A percentile compares a stretch with the other conserved stretches of the same genome.
phyloP scores from a whole-genome alignment of 2,329 filamentous ascomycete species.

The Orbilia ellipsospora region DNA sequence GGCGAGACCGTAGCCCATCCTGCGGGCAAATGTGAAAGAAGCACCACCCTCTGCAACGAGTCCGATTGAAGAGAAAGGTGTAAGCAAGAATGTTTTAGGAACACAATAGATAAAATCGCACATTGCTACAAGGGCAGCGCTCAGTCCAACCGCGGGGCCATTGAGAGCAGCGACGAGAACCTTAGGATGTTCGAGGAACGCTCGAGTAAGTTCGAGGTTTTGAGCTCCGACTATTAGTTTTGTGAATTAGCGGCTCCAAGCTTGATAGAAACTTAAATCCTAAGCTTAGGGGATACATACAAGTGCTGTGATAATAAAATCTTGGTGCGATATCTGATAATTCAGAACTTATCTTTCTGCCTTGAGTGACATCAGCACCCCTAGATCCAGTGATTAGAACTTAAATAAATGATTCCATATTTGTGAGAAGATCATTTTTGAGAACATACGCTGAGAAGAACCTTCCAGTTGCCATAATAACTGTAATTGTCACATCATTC shows the following conservation, averaged over 20 bases:
- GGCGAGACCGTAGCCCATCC: conserved; percentile 82
- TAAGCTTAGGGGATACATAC: conserved; percentile 4
- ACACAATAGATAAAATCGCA: conserved; percentile 89
- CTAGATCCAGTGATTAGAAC: conserved; percentile 12
- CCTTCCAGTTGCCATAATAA: conserved; percentile 82
- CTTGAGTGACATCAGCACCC: conserved; percentile 51
- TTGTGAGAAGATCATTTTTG: neutral
- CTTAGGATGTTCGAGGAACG: conserved; percentile 94
- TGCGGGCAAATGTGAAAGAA: conserved; percentile 78
- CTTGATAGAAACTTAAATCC: neutral
- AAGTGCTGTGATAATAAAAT: conserved; percentile 43
- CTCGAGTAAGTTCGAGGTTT: conserved; percentile 89
- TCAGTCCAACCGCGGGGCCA: conserved; percentile 88
- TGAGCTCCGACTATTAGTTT: conserved; percentile 76
- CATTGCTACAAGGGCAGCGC: conserved; percentile 82
- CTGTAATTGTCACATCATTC: conserved; percentile 84
- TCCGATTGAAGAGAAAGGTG: conserved; percentile 89
- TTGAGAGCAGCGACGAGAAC: conserved; percentile 92
- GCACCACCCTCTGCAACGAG: conserved; percentile 90
- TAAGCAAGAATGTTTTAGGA: conserved; percentile 75
- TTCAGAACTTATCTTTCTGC: conserved; percentile 25
- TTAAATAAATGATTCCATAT: neutral
- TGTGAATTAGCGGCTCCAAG: conserved; percentile 1
- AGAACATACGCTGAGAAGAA: conserved; percentile 84
- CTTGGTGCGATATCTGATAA: conserved; percentile 29